Evolutionary conservation across 495 filamentous ascomycete species (phyloP), one percentile per base, ranked within the genome.

Genomic region (Penicillium flavigenum): DNA sequence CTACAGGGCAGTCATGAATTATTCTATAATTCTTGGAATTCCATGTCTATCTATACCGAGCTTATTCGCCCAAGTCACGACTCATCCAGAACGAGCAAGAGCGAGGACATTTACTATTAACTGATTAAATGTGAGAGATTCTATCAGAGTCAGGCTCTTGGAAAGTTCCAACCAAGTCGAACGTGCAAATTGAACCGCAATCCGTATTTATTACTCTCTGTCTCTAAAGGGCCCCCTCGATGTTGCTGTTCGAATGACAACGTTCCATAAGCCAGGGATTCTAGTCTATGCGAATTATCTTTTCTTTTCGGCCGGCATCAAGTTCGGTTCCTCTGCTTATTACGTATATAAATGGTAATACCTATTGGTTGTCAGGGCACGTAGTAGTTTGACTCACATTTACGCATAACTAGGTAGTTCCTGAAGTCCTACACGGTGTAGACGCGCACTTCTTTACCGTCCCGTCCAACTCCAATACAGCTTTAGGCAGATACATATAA

Each of bases 161-260:
- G n/a, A 9, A 9, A 9, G n/a, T n/a, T 2, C n/a, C 7, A 9
- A 3, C 7, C n/a, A 17, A 9, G 8, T 39, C 16, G n/a, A 7
- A 17, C 36, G 5, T 7, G n/a, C n/a, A 7, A 16, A n/a, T 17
- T 39, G n/a, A 9, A 39, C 7, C 5, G 3, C 2, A 3, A 9
- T 17, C 6, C 6, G 7, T 39, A 17, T 8, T 26, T 3, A 39
- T 38, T 6, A 14, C 14, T 17, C 11, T 36, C 3, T 16, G 3
- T 1, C 36, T 51, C 56, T 11, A 62, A 54, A 36, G 53, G 26
- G 3, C 24, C 44, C 1, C 44, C 47, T 6, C 38, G 52, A 4
- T 54, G 20, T 49, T 22, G 24, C 8, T 16, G 10, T 60, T 45
- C 49, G 42, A 9, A 52, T 57, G 16, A 26, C 45, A 32, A 60